phyloP scores from a whole-genome alignment of 2,329 filamentous ascomycete genomes.

The Cladorrhinum sp. region DNA sequence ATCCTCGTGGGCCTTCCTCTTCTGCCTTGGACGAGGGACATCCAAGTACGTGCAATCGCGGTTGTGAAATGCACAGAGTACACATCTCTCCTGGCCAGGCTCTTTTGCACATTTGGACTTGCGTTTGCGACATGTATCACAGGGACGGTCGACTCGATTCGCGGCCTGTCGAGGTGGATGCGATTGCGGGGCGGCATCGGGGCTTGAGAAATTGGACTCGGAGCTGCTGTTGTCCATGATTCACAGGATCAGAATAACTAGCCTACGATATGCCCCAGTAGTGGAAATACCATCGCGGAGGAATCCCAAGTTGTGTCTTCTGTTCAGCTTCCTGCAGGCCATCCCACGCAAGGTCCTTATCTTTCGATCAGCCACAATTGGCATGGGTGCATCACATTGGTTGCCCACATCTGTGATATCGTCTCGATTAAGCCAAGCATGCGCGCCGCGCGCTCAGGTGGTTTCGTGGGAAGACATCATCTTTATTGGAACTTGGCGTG shows the following conservation, averaged over 20 bases:
- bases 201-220: slow-evolving; percentile 21
- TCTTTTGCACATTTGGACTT: slow-evolving; percentile 65
- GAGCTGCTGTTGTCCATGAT: slow-evolving; percentile 22
- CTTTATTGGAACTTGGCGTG: too few species aligned
- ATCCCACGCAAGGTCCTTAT: slow-evolving; percentile 1
- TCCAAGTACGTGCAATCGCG: slow-evolving; percentile 65
- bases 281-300: neutral
- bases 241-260: neutral
- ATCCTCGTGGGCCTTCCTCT: slow-evolving; percentile 40
- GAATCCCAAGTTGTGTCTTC: neutral
- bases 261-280: neutral
- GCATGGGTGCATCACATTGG: neutral
- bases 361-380: slow-evolving; percentile 4
- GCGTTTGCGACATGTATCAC: slow-evolving; percentile 62
- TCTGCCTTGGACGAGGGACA: slow-evolving; percentile 51
- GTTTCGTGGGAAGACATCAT: neutral
- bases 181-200: slow-evolving; percentile 15
- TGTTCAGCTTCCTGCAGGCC: neutral
- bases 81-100: slow-evolving; percentile 56
- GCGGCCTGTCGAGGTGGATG: slow-evolving; percentile 3
- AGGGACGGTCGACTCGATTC: slow-evolving; percentile 41
- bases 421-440: neutral
- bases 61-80: slow-evolving; percentile 64
- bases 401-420: neutral
- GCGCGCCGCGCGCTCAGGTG: neutral